Conservation (phyloP, 805 yeast genomes). For the Myxozyma sirexii region DNA sequence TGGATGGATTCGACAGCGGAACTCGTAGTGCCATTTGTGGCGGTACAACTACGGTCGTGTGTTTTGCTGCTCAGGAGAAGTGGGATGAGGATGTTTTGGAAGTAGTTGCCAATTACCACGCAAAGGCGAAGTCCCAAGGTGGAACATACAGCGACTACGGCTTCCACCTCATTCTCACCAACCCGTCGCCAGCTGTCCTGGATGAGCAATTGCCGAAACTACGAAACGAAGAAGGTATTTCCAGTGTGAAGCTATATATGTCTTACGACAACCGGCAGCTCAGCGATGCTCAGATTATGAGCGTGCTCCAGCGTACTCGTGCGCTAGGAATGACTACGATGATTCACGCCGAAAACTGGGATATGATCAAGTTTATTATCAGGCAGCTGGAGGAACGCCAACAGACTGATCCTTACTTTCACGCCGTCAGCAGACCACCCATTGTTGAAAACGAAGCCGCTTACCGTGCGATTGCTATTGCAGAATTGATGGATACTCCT, state of each 20-base stretch:
- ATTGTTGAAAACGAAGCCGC: constrained; percentile 56
- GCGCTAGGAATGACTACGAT: constrained; percentile 51
- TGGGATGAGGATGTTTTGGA: constrained; percentile 39
- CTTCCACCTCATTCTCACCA: constrained; percentile 50
- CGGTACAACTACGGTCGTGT: constrained; percentile 54
- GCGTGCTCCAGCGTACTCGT: constrained; percentile 47
- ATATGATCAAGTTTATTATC: constrained; percentile 49
- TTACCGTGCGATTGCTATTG: constrained; percentile 50
- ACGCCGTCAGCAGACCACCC: constrained; percentile 50
- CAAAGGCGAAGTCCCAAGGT: constrained; percentile 38
- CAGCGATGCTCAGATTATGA: constrained; percentile 48
- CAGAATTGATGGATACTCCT: constrained; percentile 51
- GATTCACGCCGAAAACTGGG: constrained; percentile 58
- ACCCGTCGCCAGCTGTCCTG: constrained; percentile 41
- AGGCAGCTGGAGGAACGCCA: constrained; percentile 47
- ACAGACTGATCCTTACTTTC: constrained; percentile 50
- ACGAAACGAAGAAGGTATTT: constrained; percentile 45
- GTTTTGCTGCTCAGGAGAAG: constrained; percentile 52
- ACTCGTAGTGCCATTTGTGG: constrained; percentile 53
- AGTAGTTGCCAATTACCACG: constrained; percentile 42
- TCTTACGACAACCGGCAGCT: constrained; percentile 51
- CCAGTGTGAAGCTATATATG: constrained; percentile 50
- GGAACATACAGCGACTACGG: constrained; percentile 52
- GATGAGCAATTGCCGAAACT: constrained; percentile 44
- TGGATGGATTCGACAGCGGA: constrained; percentile 52